Evolutionary conservation across 2,329 filamentous ascomycete species (phyloP), one percentile per base, ranked within the genome.

Genomic region (Phialophora verrucosa): DNA sequence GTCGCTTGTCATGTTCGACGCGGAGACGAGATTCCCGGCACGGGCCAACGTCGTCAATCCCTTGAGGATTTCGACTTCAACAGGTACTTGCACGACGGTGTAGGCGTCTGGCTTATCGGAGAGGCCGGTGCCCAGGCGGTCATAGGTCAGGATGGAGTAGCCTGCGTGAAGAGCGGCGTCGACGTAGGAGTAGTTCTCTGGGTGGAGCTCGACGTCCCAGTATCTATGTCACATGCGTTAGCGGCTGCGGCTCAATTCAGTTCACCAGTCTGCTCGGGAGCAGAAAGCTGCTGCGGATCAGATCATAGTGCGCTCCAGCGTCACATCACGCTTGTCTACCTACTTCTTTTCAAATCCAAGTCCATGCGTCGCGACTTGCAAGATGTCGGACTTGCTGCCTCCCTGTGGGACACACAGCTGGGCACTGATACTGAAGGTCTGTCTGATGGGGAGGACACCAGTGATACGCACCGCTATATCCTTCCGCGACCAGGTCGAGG

Each of bases 21-120:
- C 20, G 23, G 50, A 53, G 12, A 53, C 12, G 1, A 53, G 50
- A 12, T 29, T 53, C n/a, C 50, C 50, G 23, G n/a, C 17, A 29
- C 50, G 50, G 50, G 50, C 50, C 50, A 53, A 23, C n/a, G 23
- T 25, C 23, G 51, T 54, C 27, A 54, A 32, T 10, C 51, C 51
- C 6, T n/a, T 14, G 23, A 31, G 20, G 51, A 54, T 31, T 31
- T 31, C 51, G 51, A 54, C 23, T 20, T 54, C 25, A 7, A 54
- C 51, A n/a, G 51, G 51, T 4, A 20, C 6, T 54, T 54, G 51
- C n/a, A 54, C 51, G 25, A 54, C 17, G 27, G 20, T n/a, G 25
- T 54, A 54, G 51, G 51, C 51, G 29, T 54, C 25, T 0, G 51
- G 2, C 14, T 20, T 31, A 1, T 54, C 51, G 51, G 51, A 54